These are phyloP conservation scores for Garcia nutans DNA, from an alignment of 345 rosid genomes.

Conservation along the genomic window DNA sequence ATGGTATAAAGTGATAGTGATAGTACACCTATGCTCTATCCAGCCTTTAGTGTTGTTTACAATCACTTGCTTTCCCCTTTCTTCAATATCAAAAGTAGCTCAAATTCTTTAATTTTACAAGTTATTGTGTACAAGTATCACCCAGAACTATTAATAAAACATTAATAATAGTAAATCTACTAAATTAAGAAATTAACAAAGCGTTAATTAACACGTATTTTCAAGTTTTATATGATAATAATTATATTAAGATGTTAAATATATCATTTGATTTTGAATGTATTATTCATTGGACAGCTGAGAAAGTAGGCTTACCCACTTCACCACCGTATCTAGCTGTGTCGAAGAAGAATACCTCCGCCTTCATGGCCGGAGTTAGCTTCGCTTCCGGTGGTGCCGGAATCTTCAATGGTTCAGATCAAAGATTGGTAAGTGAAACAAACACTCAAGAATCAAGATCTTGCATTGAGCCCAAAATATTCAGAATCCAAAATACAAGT, in stretches of 20 bases:
- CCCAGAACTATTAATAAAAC: no score
- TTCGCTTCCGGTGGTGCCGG: conserved; percentile 63
- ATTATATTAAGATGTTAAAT: no score
- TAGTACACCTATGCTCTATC: background rate
- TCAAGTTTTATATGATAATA: no score
- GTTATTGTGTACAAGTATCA: no score
- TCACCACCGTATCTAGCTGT: conserved; percentile 44
- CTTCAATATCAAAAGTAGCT: background rate
- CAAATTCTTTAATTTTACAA: no score
- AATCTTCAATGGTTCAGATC: conserved; percentile 55
- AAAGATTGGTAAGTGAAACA: conserved; percentile 40
- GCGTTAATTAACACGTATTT: no score
- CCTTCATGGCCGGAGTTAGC: conserved; percentile 42
- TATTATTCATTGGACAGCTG: conserved; percentile 31
- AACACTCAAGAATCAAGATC: no score
- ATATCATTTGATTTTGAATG: background rate
- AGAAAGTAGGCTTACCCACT: conserved; percentile 46
- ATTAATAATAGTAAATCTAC: no score
- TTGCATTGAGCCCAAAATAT: no score
- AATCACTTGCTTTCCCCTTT: background rate
- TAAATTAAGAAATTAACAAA: no score
- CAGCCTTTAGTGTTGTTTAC: no score
- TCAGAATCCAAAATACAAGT: no score
- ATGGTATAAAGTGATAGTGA: background rate
- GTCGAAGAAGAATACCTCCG: background rate